Evolutionary conservation across 2,329 filamentous ascomycete species (phyloP).

Genomic region (Aspergillus sp.): DNA sequence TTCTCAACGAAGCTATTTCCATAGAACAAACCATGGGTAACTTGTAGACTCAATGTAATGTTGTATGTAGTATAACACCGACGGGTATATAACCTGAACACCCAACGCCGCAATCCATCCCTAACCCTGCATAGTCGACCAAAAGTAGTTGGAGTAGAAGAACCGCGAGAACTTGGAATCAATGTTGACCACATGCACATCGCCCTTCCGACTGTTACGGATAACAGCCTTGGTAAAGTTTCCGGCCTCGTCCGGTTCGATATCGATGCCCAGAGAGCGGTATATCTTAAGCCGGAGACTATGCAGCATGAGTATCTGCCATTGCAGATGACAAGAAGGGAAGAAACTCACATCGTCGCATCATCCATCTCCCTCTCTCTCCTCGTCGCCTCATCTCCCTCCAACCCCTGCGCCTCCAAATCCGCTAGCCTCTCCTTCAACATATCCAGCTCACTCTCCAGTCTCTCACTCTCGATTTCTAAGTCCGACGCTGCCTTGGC

Average conservation of each 20-base stretch:
- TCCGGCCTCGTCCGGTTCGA: slow-evolving; percentile 70
- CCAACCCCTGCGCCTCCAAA: slow-evolving; percentile 77
- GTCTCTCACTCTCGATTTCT: slow-evolving; percentile 90
- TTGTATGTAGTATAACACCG: neutral
- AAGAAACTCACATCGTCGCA: slow-evolving; percentile 36
- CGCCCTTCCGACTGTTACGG: slow-evolving; percentile 74
- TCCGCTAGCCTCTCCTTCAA: slow-evolving; percentile 68
- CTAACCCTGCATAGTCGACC: slow-evolving; percentile 65
- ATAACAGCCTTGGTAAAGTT: slow-evolving; percentile 82
- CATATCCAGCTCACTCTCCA: slow-evolving; percentile 68
- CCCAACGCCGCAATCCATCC: slow-evolving; percentile 12
- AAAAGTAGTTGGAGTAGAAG: slow-evolving; percentile 95
- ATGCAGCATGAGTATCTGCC: slow-evolving; percentile 3
- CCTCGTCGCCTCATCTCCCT: slow-evolving; percentile 53
- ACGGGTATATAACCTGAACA: neutral
- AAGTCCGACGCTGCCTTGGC: slow-evolving; percentile 86
- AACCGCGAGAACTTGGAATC: slow-evolving; percentile 84
- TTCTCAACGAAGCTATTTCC: too few relatives aligned
- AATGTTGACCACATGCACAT: slow-evolving; percentile 90
- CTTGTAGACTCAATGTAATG: too few relatives aligned
- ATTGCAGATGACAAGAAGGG: neutral
- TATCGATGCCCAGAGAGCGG: slow-evolving; percentile 79
- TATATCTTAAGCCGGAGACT: slow-evolving; percentile 82
- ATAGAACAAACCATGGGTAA: too few relatives aligned
- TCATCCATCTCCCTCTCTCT: slow-evolving; percentile 45